phyloP scores from a whole-genome alignment of 441 rosid genomes.

The Populus trichocarpa region DNA sequence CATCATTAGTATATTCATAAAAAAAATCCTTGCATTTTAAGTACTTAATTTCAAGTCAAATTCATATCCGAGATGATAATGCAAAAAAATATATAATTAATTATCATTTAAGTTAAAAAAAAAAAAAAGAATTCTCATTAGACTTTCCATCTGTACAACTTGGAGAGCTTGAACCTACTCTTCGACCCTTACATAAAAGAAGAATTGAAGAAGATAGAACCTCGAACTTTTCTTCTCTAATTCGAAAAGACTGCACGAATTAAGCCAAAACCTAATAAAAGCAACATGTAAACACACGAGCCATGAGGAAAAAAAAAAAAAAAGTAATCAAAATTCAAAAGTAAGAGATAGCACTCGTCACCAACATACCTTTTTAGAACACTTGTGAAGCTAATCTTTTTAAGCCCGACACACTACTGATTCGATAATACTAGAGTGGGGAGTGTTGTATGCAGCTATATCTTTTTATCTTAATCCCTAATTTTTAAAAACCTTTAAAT shows the following conservation, averaged over 20 bases:
- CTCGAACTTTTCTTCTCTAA: not conserved
- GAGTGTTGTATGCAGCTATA: not conserved
- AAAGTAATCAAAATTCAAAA: not conserved
- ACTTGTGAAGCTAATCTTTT: not conserved
- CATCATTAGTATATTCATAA: too few relatives aligned
- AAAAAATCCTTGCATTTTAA: too few relatives aligned
- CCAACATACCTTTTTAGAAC: not conserved
- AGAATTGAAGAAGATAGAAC: too few relatives aligned
- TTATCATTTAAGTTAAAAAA: too few relatives aligned
- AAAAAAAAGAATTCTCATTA: too few relatives aligned
- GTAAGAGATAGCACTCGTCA: not conserved
- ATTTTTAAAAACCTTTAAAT: not conserved
- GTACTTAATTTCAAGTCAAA: too few relatives aligned
- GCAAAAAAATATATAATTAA: too few relatives aligned
- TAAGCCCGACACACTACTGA: not conserved
- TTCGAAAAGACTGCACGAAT: not conserved
- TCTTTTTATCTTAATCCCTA: not conserved
- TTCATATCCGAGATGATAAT: too few relatives aligned
- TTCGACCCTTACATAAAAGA: too few relatives aligned
- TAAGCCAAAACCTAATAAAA: not conserved
- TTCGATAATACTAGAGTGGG: not conserved
- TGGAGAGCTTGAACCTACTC: too few relatives aligned
- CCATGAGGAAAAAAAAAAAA: not conserved
- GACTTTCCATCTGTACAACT: too few relatives aligned
- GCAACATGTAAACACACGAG: not conserved